Conservation (phyloP, 1,139 yeast species). For the Geotrichum cucujoidarum region DNA sequence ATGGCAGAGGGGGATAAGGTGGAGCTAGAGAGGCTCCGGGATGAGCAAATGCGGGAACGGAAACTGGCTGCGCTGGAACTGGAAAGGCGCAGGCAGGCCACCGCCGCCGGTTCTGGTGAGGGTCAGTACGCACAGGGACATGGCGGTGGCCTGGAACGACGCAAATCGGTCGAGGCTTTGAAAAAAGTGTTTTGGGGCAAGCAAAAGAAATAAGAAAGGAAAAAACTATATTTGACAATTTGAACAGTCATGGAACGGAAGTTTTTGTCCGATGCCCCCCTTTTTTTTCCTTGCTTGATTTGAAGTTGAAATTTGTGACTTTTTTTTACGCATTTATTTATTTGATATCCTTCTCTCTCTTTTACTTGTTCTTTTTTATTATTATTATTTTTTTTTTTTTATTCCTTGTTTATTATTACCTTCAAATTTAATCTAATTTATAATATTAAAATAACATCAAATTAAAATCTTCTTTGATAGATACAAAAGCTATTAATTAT, state of each 20-base stretch:
- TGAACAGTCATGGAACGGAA: background rate
- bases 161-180: constrained; percentile 4
- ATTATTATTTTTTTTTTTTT: too few relatives aligned
- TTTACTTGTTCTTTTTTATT: background rate
- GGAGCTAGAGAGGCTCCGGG: background rate
- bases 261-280: background rate
- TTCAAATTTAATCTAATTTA: too few relatives aligned
- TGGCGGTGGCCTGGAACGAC: background rate
- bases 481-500: too few relatives aligned
- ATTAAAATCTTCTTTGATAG: too few relatives aligned
- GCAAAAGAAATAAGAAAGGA: background rate
- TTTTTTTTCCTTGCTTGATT: background rate
- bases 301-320: background rate
- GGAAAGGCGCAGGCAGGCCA: background rate
- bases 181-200: constrained; percentile 2
- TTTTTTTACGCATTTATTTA: background rate
- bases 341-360: too few relatives aligned
- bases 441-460: background rate
- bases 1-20: background rate
- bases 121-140: background rate
- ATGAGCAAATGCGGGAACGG: background rate
- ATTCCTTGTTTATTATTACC: background rate
- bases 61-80: background rate
- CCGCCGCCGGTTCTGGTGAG: background rate
- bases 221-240: too few relatives aligned